These are phyloP conservation scores for Vicia villosa DNA, from an alignment of 306 rosid genomes.

Conservation along the genomic window DNA sequence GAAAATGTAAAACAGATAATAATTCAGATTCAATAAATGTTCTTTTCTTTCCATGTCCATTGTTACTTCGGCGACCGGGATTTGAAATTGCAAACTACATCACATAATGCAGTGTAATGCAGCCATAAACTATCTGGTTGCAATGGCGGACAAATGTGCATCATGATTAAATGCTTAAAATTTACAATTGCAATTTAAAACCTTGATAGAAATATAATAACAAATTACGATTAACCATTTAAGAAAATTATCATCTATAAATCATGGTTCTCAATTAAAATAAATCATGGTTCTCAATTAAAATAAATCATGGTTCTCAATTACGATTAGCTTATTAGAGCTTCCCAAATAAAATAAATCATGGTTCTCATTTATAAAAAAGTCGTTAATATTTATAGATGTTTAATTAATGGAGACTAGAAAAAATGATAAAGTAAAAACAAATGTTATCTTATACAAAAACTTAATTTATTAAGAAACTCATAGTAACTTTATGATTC, in stretches of 20 bases:
- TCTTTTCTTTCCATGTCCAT: background rate
- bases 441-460: too few relatives aligned
- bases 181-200: background rate
- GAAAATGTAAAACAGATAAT: background rate
- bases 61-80: background rate
- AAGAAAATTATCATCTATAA: too few relatives aligned
- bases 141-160: background rate
- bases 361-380: too few relatives aligned
- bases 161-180: background rate
- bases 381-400: background rate
- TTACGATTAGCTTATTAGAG: too few relatives aligned
- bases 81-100: background rate
- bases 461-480: too few relatives aligned
- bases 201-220: background rate
- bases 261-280: too few relatives aligned
- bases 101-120: background rate
- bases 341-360: too few relatives aligned
- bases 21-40: conserved; percentile 10
- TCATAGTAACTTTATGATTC: too few relatives aligned
- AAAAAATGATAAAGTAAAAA: too few relatives aligned
- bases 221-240: background rate
- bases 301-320: too few relatives aligned
- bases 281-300: background rate
- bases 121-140: background rate
- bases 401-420: too few relatives aligned